Evolutionary conservation across 2,329 filamentous ascomycete species (phyloP).

Genomic region (Davidsoniella eucalypti): DNA sequence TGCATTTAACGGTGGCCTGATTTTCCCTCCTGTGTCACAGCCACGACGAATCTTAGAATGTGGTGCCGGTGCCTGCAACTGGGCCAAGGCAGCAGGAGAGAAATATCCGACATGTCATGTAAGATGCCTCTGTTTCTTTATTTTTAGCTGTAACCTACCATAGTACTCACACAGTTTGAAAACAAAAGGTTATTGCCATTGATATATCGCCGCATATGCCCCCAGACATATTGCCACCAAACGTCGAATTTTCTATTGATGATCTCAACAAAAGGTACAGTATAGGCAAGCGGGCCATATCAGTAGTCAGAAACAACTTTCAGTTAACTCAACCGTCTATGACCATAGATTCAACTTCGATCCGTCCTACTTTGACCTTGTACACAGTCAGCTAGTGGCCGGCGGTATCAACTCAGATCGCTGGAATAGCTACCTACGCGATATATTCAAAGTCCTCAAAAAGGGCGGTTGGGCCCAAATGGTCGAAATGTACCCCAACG

Average conservation of each 20-base stretch:
- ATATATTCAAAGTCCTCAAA: constrained; percentile 55
- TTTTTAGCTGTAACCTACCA: background rate
- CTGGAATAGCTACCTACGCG: constrained; percentile 61
- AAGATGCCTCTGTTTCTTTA: background rate
- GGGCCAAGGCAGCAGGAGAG: background rate
- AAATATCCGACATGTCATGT: constrained; percentile 5
- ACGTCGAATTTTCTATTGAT: constrained; percentile 56
- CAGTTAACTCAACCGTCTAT: no score
- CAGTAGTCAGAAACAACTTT: no score
- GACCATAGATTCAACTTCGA: no score
- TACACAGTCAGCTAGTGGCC: constrained; percentile 60
- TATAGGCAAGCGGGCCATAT: no score
- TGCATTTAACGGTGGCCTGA: constrained; percentile 1
- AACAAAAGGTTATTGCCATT: constrained; percentile 1
- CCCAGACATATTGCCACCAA: constrained; percentile 45
- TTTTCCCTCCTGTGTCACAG: background rate
- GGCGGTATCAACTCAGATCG: constrained; percentile 55
- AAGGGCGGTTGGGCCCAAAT: constrained; percentile 76
- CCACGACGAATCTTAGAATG: constrained; percentile 7
- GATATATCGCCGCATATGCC: constrained; percentile 18
- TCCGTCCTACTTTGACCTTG: constrained; percentile 47
- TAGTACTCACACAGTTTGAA: background rate
- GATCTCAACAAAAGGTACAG: constrained; percentile 49
- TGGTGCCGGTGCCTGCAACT: constrained; percentile 9
- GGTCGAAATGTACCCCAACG: constrained; percentile 72